Evolutionary conservation across 169 alveolate species (phyloP), one percentile per base, ranked within the genome.

Genomic region (Theileria equi): DNA sequence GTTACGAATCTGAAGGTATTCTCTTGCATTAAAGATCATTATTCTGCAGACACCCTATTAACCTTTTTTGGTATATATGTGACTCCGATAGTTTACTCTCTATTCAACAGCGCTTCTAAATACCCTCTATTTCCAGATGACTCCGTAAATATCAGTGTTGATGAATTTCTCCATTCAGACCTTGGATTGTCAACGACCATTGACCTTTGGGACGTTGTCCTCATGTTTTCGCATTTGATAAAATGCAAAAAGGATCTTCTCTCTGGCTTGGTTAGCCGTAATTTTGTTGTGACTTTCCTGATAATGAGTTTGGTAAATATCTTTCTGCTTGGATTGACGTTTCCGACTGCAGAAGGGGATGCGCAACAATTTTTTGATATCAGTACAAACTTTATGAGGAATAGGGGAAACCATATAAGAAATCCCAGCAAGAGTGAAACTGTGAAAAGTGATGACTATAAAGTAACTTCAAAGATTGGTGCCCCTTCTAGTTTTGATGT

Each of bases 151-250:
- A 76, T 77, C 23, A 66, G 45, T 38, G 81, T 77, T n/a, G 81
- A 77, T 28, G 86, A 77, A 40, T 21, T 77, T 43, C 47, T 77
- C 21, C 86, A 77, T 44, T 65, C 86, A 31, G 86, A 77, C 49
- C 59, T 77, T 23, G 80, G 77, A 17, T 55, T 77, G 3, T 44
- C 80, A 0, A 77, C 81, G 16, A 52, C 76, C 4, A 54, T 77
- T 19, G 86, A 77, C 44, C 48, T 77, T 10, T 77, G 86, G 86
- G 86, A 77, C 52, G 41, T 77, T 6, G 65, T 77, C 19, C 29
- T 55, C 35, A 74, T 74, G 84, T 29, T 65, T 38, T 47, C 69
- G 35, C 84, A 74, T 32, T 62, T 74, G 44, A 10, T 74, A 19
- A 64, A n/a, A 25, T 45, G 1, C 54, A 3, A 21, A 44, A 29